Percentiles rank a stretch among this genome's conserved stretches.
Evolutionary conservation across 1,139 yeast species (phyloP).

Genomic region (Taphrina pruni): DNA sequence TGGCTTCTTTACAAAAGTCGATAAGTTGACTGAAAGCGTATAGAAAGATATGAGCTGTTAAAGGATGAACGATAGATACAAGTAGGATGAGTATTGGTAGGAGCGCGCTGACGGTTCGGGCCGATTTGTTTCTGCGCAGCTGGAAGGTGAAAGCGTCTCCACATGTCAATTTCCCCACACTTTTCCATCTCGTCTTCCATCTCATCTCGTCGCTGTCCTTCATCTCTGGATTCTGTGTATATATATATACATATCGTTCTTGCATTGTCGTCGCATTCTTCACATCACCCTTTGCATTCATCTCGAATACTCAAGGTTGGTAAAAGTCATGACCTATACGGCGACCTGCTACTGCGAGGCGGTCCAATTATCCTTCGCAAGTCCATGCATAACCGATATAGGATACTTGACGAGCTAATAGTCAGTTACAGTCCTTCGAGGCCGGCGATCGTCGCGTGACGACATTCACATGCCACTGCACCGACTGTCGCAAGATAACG

Average conservation of each 20-base stretch:
- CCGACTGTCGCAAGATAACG: conserved; percentile 23
- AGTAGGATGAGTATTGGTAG: no score
- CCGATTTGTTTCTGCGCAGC: not conserved
- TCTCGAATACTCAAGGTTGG: no score
- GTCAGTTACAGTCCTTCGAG: not conserved
- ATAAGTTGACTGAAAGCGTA: no score
- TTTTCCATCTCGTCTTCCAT: no score
- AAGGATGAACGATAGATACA: no score
- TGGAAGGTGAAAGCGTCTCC: not conserved
- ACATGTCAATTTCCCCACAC: not conserved
- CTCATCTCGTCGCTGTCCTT: no score
- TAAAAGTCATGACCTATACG: not conserved
- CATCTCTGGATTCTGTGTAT: no score
- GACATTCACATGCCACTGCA: conserved; percentile 17
- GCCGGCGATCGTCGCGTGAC: conserved; percentile 1
- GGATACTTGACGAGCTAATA: not conserved
- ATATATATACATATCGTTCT: no score
- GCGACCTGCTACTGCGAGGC: conserved; percentile 16
- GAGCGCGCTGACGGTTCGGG: not conserved
- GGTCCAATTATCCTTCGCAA: conserved; percentile 6
- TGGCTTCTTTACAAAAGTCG: no score
- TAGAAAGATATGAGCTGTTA: no score
- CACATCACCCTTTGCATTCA: no score
- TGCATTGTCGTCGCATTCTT: no score
- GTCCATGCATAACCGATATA: not conserved